These are phyloP conservation scores for Solanum habrochaites DNA, from an alignment of 257 asterid genomes.

Conservation along the genomic window DNA sequence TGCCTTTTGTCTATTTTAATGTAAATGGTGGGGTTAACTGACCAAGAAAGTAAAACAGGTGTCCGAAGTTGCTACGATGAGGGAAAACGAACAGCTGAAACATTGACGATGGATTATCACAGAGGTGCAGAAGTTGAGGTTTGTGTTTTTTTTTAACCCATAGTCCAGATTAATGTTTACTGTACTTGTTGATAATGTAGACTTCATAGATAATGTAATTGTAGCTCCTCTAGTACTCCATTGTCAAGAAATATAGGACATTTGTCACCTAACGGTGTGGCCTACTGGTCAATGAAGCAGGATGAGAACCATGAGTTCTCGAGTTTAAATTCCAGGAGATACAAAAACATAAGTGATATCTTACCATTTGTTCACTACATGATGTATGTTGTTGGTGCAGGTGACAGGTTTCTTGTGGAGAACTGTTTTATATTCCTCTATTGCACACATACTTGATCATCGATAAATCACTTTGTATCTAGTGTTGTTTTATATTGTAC, in stretches of 20 bases:
- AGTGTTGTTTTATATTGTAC: neutral
- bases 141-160: neutral
- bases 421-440: neutral
- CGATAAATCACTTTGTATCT: neutral
- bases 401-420: neutral
- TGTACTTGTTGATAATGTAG: neutral
- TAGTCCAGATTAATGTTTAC: neutral
- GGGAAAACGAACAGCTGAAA: constrained; percentile 98
- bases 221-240: neutral
- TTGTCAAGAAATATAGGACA: neutral
- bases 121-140: constrained; percentile 98
- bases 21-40: neutral
- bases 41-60: constrained; percentile 37
- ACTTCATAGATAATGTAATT: neutral
- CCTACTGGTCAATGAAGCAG: too few relatives aligned
- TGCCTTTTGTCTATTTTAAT: neutral
- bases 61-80: constrained; percentile 98
- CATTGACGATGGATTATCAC: constrained; percentile 97
- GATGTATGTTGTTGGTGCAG: neutral
- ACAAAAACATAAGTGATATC: neutral
- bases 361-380: neutral
- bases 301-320: neutral
- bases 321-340: neutral
- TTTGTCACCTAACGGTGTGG: neutral
- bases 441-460: neutral